Conservation (phyloP, 768 basidiomycete species). For the Termitomyces sp. region DNA sequence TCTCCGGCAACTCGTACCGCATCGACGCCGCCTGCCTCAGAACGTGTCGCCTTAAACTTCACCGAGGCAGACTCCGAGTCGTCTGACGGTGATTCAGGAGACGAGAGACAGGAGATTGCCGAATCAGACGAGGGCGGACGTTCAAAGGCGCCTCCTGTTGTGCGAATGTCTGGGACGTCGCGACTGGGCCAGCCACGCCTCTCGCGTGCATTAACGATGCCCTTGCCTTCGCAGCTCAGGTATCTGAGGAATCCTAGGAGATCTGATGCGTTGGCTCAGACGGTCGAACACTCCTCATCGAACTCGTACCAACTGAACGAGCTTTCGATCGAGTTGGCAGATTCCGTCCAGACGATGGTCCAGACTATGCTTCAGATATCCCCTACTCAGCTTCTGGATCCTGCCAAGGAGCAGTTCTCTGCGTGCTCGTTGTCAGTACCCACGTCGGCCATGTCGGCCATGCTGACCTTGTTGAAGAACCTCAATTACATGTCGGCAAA, state of each 20-base stretch:
- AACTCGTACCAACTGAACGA: slow-evolving; percentile 47
- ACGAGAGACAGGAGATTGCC: slow-evolving; percentile 8
- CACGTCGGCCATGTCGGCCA: slow-evolving; percentile 79
- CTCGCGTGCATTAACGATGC: slow-evolving; percentile 73
- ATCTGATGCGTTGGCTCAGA: background rate
- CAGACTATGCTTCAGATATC: slow-evolving; percentile 90
- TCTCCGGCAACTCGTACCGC: slow-evolving; percentile 38
- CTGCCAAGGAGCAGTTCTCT: slow-evolving; percentile 91
- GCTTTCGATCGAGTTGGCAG: slow-evolving; percentile 83
- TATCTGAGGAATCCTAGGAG: slow-evolving; percentile 63
- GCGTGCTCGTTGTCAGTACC: slow-evolving; percentile 86
- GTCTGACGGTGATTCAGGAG: slow-evolving; percentile 37
- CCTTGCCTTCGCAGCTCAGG: slow-evolving; percentile 73
- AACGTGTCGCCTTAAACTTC: slow-evolving; percentile 37
- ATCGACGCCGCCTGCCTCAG: slow-evolving; percentile 31
- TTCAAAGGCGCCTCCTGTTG: slow-evolving; percentile 10
- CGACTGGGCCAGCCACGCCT: slow-evolving; percentile 43
- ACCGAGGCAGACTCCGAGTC: slow-evolving; percentile 43
- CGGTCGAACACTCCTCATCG: slow-evolving; percentile 1
- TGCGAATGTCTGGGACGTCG: slow-evolving; percentile 8
- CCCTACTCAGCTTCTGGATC: slow-evolving; percentile 84
- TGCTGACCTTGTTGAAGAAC: slow-evolving; percentile 90
- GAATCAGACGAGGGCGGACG: slow-evolving; percentile 15
- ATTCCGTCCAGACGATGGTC: slow-evolving; percentile 84
- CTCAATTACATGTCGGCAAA: slow-evolving; percentile 93